Conservation (phyloP, 2,329 filamentous ascomycete genomes). For the Phyllosticta citriasiana region DNA sequence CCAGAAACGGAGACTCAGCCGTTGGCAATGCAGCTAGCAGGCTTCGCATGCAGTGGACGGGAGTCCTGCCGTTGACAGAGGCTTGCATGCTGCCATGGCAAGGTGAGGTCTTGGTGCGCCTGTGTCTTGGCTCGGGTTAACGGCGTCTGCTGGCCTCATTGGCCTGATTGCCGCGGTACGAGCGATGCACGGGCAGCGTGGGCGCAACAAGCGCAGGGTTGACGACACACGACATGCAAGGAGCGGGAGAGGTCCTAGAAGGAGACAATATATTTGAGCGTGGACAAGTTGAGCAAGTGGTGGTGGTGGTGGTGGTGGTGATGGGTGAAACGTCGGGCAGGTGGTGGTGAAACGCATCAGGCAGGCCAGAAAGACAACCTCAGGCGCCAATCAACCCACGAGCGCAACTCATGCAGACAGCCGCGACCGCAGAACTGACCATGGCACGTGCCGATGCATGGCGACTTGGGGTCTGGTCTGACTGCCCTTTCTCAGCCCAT, state of each 20-base stretch:
- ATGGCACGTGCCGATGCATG: not conserved
- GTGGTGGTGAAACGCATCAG: conserved; percentile 6
- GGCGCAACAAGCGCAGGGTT: not conserved
- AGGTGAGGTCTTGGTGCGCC: not conserved
- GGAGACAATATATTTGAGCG: not conserved
- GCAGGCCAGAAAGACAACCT: not conserved
- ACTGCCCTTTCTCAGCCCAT: not conserved
- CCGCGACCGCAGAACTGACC: not conserved
- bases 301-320: not conserved
- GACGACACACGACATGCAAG: not conserved
- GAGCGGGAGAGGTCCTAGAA: not conserved
- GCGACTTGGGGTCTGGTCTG: not conserved
- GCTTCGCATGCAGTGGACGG: not conserved
- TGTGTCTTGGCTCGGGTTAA: not conserved
- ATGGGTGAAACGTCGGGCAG: conserved; percentile 10
- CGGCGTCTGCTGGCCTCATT: not conserved
- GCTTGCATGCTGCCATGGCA: not conserved
- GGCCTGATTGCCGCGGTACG: not conserved
- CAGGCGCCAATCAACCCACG: not conserved
- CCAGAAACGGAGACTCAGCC: not conserved
- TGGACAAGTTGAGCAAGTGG: not conserved
- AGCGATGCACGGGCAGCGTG: not conserved
- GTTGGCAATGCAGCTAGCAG: not conserved
- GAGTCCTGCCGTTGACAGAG: not conserved
- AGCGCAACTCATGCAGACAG: not conserved